Percentiles rank a stretch among this genome's conserved stretches.
These are phyloP conservation scores for Asterophora lycoperdoides DNA, from an alignment of 768 basidiomycete genomes.

Conservation along the genomic window DNA sequence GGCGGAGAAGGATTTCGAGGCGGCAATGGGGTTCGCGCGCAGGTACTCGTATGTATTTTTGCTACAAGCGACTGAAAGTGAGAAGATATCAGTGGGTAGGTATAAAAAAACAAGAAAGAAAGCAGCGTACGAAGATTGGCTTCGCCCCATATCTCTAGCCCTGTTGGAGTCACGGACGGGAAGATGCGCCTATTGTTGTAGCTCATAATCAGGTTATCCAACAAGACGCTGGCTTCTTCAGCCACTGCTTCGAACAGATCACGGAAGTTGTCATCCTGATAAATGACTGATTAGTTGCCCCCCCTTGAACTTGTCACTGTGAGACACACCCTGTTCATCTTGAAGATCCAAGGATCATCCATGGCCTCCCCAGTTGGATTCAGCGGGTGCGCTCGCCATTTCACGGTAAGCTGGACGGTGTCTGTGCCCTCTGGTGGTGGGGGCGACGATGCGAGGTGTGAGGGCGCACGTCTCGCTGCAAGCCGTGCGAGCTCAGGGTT, in stretches of 20 bases:
- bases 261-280: constrained; percentile 61
- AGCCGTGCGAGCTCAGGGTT: constrained; percentile 65
- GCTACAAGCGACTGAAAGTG: constrained; percentile 58
- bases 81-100: background rate
- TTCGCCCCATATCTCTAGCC: constrained; percentile 63
- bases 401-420: constrained; percentile 50
- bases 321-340: constrained; percentile 52
- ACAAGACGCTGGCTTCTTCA: constrained; percentile 50
- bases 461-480: constrained; percentile 27
- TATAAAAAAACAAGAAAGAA: background rate
- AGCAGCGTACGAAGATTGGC: constrained; percentile 62
- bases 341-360: constrained; percentile 45
- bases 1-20: constrained; percentile 3
- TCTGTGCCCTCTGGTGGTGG: constrained; percentile 26
- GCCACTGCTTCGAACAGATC: constrained; percentile 63
- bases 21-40: constrained; percentile 28
- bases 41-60: constrained; percentile 60
- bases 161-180: constrained; percentile 62
- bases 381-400: constrained; percentile 64
- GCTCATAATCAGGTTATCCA: constrained; percentile 53
- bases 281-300: background rate
- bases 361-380: constrained; percentile 30
- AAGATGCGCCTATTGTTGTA: constrained; percentile 62
- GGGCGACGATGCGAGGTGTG: constrained; percentile 25
- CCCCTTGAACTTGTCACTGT: too few relatives aligned